These are phyloP conservation scores for Ganoderma sinense DNA, from an alignment of 1,284 basidiomycete genomes.

Conservation along the genomic window DNA sequence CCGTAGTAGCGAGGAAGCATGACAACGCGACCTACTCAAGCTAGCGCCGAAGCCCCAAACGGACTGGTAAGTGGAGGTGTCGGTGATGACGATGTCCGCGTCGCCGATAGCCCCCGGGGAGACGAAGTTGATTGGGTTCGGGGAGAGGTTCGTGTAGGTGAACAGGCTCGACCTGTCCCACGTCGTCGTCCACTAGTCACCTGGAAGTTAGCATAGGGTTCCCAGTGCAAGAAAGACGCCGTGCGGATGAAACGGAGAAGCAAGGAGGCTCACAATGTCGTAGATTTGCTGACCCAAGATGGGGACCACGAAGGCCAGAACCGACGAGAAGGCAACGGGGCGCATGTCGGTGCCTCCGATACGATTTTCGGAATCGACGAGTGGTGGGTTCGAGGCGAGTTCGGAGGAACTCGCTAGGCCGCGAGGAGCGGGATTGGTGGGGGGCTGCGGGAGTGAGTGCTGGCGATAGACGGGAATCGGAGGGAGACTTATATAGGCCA, in stretches of 20 bases:
- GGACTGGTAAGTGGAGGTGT: constrained; percentile 50
- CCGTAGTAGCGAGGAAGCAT: constrained; percentile 20
- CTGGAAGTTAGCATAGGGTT: not conserved
- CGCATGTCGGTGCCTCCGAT: constrained; percentile 20
- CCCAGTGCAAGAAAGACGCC: not conserved
- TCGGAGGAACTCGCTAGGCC: constrained; percentile 1
- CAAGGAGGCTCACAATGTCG: constrained; percentile 23
- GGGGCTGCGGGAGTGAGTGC: not conserved
- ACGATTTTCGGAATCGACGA: not conserved
- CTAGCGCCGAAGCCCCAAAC: constrained; percentile 57
- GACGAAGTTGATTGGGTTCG: constrained; percentile 45
- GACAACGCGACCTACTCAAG: constrained; percentile 44
- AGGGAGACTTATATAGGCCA: constrained; percentile 4
- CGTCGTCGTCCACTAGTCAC: constrained; percentile 43
- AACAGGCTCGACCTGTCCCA: constrained; percentile 45
- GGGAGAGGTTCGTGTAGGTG: constrained; percentile 39
- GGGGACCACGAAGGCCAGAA: constrained; percentile 20
- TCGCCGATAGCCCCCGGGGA: constrained; percentile 49
- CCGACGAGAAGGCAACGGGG: constrained; percentile 18
- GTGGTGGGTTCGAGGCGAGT: not conserved
- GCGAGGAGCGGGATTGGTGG: not conserved
- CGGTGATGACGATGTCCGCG: constrained; percentile 54
- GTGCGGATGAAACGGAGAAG: constrained; percentile 3
- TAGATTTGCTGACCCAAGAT: constrained; percentile 28
- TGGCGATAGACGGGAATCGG: not conserved